Evolutionary conservation across 768 basidiomycete species (phyloP), one percentile per base, ranked within the genome.

Genomic region (Leccinum ochraceum): DNA sequence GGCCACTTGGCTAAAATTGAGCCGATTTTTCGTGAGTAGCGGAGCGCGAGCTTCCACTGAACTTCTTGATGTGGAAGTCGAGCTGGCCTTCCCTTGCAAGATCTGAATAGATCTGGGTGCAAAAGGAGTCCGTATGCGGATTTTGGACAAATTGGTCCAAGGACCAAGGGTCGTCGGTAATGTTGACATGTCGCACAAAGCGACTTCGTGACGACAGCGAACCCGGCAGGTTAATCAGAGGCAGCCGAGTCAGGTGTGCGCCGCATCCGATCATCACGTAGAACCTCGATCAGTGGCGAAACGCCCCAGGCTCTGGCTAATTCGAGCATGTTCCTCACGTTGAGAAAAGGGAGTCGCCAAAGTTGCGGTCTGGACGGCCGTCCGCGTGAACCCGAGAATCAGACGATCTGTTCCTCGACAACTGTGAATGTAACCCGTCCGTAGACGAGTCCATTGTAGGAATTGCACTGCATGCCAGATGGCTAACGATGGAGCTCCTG

Each of bases 1-100:
- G 60, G 34, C 64, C 65, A 57, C 65, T 52, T 59, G 65, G 60
- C 66, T 75, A 72, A 71, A 74, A 67, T 71, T 69, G 64, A 69
- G 63, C 59, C 56, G 64, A 50, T 53, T 44, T 54, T 60, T 64
- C 64, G 71, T 68, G 71, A 70, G 66, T 68, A 65, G 71, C 64
- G 60, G 62, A 46, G 56, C 28, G 61, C 44, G 58, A 56, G 57
- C 58, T 61, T 66, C 66, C 60, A 42, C 37, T n/a, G 34, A 44
- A 30, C 65, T 72, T 72, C 72, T 72, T 61, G 72, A 70, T 66
- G 64, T 50, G 64, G 70, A 57, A 63, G 63, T 62, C 53, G 58
- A 56, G 53, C 48, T 57, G n/a, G 54, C 34, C 61, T 48, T 59
- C 50, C 57, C 52, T 32, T 49, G 24, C 54, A 48, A 64, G 66